phyloP scores from a whole-genome alignment of 805 yeast genomes.

The Candida qinlingensis region DNA sequence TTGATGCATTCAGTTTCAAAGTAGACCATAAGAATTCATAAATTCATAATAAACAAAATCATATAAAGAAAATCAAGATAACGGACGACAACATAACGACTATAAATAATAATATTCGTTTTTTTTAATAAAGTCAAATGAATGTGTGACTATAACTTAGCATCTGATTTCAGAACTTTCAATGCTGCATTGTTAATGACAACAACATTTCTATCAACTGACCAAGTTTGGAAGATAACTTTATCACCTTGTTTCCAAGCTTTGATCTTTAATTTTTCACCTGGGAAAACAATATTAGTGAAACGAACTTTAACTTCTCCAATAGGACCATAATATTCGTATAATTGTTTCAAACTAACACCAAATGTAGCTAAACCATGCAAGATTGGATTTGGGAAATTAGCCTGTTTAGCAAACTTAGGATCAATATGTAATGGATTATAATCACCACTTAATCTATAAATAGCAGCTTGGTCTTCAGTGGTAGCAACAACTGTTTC shows the following conservation, averaged over 20 bases:
- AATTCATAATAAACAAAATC: background rate
- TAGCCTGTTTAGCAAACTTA: constrained; percentile 78
- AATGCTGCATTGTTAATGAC: constrained; percentile 89
- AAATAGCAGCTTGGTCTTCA: constrained; percentile 78
- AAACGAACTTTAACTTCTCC: constrained; percentile 86
- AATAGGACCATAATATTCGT: constrained; percentile 76
- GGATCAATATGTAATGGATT: constrained; percentile 97
- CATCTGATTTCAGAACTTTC: constrained; percentile 37
- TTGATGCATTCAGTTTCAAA: no score
- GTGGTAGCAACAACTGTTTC: constrained; percentile 51
- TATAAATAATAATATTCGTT: background rate
- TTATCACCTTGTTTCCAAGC: constrained; percentile 81
- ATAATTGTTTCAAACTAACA: constrained; percentile 65
- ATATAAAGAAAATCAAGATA: background rate
- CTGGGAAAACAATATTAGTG: constrained; percentile 90
- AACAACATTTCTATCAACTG: constrained; percentile 67
- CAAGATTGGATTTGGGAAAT: constrained; percentile 79
- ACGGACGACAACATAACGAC: background rate
- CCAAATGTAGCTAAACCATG: constrained; percentile 93
- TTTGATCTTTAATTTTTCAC: constrained; percentile 72
- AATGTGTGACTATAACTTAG: constrained; percentile 25
- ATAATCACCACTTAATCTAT: constrained; percentile 89
- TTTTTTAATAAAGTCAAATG: background rate
- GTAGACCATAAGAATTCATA: background rate
- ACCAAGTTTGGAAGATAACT: constrained; percentile 71